phyloP scores from a whole-genome alignment of 345 rosid species.

The Citrus glauca region DNA sequence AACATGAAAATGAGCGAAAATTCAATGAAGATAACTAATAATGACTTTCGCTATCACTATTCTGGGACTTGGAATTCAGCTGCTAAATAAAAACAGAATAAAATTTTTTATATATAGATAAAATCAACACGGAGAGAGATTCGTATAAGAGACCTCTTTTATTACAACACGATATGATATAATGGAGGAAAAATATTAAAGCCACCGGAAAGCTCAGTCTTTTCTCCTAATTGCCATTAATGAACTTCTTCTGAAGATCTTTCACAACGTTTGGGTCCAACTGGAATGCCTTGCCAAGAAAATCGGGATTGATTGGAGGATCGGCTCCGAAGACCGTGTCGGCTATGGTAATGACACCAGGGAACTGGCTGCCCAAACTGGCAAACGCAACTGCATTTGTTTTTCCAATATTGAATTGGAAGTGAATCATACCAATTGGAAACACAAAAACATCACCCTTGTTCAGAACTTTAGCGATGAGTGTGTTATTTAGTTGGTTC shows the following conservation, averaged over 20 bases:
- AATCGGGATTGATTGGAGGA: slow-evolving; percentile 17
- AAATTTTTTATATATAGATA: neutral
- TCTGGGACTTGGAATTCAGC: neutral
- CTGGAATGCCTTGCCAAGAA: slow-evolving; percentile 25
- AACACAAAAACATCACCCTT: slow-evolving; percentile 32
- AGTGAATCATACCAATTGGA: slow-evolving; percentile 31
- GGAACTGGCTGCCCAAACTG: slow-evolving; percentile 20
- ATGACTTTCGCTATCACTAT: too few relatives aligned
- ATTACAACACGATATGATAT: neutral
- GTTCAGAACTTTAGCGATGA: slow-evolving; percentile 20
- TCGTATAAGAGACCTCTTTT: neutral
- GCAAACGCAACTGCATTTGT: slow-evolving; percentile 22
- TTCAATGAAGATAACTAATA: too few relatives aligned
- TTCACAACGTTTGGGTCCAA: neutral
- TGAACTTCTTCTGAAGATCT: slow-evolving; percentile 10
- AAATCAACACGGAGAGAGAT: neutral
- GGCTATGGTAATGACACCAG: slow-evolving; percentile 27
- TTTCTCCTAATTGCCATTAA: neutral
- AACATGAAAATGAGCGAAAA: too few relatives aligned
- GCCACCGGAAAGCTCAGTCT: neutral
- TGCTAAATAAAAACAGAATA: neutral
- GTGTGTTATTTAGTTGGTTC: slow-evolving; percentile 5
- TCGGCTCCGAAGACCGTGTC: slow-evolving; percentile 23
- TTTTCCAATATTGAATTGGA: slow-evolving; percentile 25
- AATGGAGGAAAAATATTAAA: neutral